A percentile compares a stretch with the other conserved stretches of the same genome.
phyloP scores from a whole-genome alignment of 306 rosid genomes.

The Inga laurina region DNA sequence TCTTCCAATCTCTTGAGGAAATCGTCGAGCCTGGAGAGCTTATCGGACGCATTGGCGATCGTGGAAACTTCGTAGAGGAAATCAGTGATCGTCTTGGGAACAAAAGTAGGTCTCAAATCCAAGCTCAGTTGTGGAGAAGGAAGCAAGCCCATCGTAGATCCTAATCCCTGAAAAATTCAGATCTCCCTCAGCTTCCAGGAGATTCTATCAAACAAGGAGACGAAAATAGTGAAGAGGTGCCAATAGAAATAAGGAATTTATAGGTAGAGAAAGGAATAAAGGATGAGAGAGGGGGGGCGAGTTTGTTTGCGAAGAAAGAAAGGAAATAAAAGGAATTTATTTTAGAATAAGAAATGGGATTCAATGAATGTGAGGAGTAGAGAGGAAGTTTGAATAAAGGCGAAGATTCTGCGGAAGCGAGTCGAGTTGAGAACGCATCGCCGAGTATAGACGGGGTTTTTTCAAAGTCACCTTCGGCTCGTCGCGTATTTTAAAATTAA shows the following conservation, averaged over 20 bases:
- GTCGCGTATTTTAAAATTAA: slow-evolving; percentile 61
- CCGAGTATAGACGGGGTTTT: slow-evolving; percentile 27
- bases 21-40: slow-evolving; percentile 49
- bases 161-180: slow-evolving; percentile 24
- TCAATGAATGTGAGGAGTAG: slow-evolving; percentile 16
- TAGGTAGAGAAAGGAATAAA: background rate
- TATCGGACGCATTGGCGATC: slow-evolving; percentile 42
- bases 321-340: background rate
- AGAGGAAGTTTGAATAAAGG: slow-evolving; percentile 41
- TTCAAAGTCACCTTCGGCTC: slow-evolving; percentile 55
- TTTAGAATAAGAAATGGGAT: background rate
- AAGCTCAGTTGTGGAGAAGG: slow-evolving; percentile 79
- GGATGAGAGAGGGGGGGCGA: background rate
- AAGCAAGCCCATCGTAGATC: slow-evolving; percentile 69
- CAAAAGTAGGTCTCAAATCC: slow-evolving; percentile 64
- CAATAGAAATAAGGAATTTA: background rate
- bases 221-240: slow-evolving; percentile 8
- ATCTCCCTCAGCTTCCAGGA: slow-evolving; percentile 17
- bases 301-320: background rate
- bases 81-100: slow-evolving; percentile 72
- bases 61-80: slow-evolving; percentile 58
- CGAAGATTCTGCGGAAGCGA: slow-evolving; percentile 53
- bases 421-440: slow-evolving; percentile 23
- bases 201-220: background rate
- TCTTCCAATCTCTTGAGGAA: slow-evolving; percentile 60